phyloP scores from a whole-genome alignment of 2,329 filamentous ascomycete genomes.

The Microcera coccophila region DNA sequence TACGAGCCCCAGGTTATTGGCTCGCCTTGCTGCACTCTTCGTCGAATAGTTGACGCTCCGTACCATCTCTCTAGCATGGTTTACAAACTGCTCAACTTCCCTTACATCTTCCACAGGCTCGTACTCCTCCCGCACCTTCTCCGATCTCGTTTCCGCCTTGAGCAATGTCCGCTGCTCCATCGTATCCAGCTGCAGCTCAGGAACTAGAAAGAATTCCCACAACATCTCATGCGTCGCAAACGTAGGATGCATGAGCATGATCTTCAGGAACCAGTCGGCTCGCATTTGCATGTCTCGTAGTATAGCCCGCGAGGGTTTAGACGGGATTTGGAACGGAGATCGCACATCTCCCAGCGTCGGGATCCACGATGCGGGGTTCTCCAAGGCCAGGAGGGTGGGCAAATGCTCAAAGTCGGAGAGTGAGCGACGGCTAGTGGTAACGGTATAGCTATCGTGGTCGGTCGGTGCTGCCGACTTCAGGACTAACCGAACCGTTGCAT shows the following conservation, averaged over 20 bases:
- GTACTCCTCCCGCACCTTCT: slow-evolving; percentile 85
- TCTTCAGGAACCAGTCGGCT: slow-evolving; percentile 83
- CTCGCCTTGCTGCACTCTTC: slow-evolving; percentile 74
- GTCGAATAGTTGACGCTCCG: slow-evolving; percentile 79
- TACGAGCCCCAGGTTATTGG: slow-evolving; percentile 67
- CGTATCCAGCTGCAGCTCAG: slow-evolving; percentile 84
- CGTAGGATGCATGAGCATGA: slow-evolving; percentile 81
- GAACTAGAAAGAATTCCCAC: slow-evolving; percentile 98
- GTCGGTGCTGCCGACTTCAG: slow-evolving; percentile 89
- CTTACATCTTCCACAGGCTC: slow-evolving; percentile 77
- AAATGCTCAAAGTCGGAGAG: slow-evolving; percentile 89
- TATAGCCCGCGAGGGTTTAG: slow-evolving; percentile 81
- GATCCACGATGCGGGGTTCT: slow-evolving; percentile 94
- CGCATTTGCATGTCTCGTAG: slow-evolving; percentile 83
- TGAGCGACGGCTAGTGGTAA: slow-evolving; percentile 89
- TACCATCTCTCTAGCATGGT: slow-evolving; percentile 86
- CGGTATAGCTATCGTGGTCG: slow-evolving; percentile 77
- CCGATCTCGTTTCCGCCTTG: slow-evolving; percentile 77
- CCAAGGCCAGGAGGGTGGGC: slow-evolving; percentile 73
- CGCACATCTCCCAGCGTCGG: slow-evolving; percentile 73
- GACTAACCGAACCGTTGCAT: slow-evolving; percentile 87
- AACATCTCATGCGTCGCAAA: slow-evolving; percentile 95
- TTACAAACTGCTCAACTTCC: slow-evolving; percentile 90
- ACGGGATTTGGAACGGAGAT: slow-evolving; percentile 89
- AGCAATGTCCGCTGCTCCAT: slow-evolving; percentile 83